These are phyloP conservation scores for Anisogramma anomala DNA, from an alignment of 2,329 filamentous ascomycete genomes.

Conservation along the genomic window DNA sequence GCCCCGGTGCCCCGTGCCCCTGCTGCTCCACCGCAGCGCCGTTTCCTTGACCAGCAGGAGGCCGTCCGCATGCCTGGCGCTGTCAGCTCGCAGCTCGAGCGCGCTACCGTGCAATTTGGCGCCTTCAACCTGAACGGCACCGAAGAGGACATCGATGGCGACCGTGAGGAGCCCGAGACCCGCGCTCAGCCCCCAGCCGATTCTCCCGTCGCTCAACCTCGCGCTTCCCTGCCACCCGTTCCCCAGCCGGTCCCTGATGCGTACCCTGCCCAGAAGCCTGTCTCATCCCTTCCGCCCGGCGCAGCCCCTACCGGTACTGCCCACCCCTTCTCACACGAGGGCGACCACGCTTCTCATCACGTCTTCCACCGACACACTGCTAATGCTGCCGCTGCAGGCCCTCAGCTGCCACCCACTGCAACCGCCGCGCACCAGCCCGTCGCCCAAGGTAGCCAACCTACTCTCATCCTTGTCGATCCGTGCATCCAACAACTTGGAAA, in stretches of 20 bases:
- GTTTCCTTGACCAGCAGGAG: conserved; percentile 88
- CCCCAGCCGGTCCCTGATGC: conserved; percentile 42
- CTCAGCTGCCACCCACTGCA: conserved; percentile 22
- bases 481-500: conserved; percentile 6
- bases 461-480: conserved; percentile 9
- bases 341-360: background rate
- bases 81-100: conserved; percentile 87
- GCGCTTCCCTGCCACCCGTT: conserved; percentile 74
- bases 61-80: conserved; percentile 79
- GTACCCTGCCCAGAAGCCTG: conserved; percentile 44
- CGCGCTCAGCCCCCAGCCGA: conserved; percentile 86
- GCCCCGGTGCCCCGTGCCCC: conserved; percentile 51
- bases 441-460: conserved; percentile 25
- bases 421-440: conserved; percentile 22
- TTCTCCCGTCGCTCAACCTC: conserved; percentile 75
- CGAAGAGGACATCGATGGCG: conserved; percentile 83
- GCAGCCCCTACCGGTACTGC: conserved; percentile 28
- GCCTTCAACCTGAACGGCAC: conserved; percentile 81
- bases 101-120: conserved; percentile 88
- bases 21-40: conserved; percentile 67
- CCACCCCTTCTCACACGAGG: conserved; percentile 8
- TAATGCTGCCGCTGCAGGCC: conserved; percentile 5
- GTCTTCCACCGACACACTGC: conserved; percentile 1
- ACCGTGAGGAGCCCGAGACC: conserved; percentile 90
- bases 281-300: conserved; percentile 31